phyloP scores from a whole-genome alignment of 805 yeast species.

The Isabelozyma heimii region DNA sequence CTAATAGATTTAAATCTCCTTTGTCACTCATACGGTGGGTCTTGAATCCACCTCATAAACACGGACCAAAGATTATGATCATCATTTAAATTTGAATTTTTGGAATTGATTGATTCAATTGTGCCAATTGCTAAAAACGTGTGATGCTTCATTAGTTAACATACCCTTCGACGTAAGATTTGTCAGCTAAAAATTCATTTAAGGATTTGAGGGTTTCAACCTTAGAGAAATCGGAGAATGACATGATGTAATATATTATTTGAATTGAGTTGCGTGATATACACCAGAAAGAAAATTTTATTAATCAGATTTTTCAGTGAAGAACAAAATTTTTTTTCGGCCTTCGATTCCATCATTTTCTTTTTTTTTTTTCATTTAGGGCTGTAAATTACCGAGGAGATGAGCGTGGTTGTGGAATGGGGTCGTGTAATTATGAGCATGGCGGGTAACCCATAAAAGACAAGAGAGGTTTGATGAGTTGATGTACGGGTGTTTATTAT shows the following conservation, averaged over 20 bases:
- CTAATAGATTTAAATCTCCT: constrained; percentile 32
- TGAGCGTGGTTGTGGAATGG: not conserved
- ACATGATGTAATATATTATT: constrained; percentile 40
- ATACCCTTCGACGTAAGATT: constrained; percentile 95
- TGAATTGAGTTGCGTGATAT: not conserved
- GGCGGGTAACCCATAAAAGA: not conserved
- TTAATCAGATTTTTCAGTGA: not conserved
- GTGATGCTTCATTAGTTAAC: constrained; percentile 29
- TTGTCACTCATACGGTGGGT: constrained; percentile 94
- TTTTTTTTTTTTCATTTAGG: not conserved
- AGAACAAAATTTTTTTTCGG: not conserved
- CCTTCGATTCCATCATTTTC: not conserved
- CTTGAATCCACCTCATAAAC: constrained; percentile 95
- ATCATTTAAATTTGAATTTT: constrained; percentile 41
- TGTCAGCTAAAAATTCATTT: constrained; percentile 84
- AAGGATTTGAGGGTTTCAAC: constrained; percentile 61
- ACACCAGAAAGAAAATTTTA: not conserved
- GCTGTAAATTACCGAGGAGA: not conserved
- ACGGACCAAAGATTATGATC: constrained; percentile 85
- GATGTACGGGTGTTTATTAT: not conserved
- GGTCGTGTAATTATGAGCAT: not conserved
- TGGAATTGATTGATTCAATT: not conserved
- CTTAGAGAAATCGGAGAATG: constrained; percentile 79
- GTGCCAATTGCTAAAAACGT: constrained; percentile 1
- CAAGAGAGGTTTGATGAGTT: too few species aligned